Evolutionary conservation across 805 yeast species (phyloP).

Genomic region (Barnettozyma californica): DNA sequence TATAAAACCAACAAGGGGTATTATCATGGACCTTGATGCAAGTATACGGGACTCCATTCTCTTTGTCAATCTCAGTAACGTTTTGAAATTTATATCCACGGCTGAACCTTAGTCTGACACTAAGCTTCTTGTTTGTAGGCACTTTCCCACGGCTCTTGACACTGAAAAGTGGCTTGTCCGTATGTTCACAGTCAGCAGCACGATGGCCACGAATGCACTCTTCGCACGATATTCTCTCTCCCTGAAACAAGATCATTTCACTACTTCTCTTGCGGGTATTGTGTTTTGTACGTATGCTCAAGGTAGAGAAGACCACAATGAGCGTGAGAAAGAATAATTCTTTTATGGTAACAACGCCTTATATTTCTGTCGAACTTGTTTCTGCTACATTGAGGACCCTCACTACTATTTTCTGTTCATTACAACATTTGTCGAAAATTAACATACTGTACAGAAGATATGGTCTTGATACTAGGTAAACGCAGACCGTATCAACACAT

Average conservation of each 20-base stretch:
- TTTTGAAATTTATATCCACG: neutral
- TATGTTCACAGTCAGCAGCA: constrained; percentile 7
- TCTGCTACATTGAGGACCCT: neutral
- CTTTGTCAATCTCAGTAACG: neutral
- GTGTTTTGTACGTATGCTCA: neutral
- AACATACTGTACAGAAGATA: too few species aligned
- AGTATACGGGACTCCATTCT: neutral
- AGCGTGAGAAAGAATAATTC: neutral
- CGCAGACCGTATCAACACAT: too few species aligned
- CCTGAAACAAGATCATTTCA: constrained; percentile 6
- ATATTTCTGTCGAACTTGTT: neutral
- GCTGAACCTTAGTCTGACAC: constrained; percentile 2
- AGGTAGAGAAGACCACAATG: neutral
- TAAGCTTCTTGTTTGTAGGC: neutral
- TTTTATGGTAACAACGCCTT: neutral
- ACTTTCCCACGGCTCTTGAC: constrained; percentile 5
- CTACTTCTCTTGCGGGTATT: neutral
- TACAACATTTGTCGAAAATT: too few species aligned
- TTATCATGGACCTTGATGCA: neutral
- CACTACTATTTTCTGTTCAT: neutral
- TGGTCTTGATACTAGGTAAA: too few species aligned
- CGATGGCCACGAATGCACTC: constrained; percentile 10
- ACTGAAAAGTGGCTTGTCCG: constrained; percentile 3
- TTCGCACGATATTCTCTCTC: constrained; percentile 7
- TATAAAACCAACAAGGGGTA: neutral